phyloP scores from a whole-genome alignment of 2,329 filamentous ascomycete genomes.

The Teratosphaeria pseudoeucalypti region DNA sequence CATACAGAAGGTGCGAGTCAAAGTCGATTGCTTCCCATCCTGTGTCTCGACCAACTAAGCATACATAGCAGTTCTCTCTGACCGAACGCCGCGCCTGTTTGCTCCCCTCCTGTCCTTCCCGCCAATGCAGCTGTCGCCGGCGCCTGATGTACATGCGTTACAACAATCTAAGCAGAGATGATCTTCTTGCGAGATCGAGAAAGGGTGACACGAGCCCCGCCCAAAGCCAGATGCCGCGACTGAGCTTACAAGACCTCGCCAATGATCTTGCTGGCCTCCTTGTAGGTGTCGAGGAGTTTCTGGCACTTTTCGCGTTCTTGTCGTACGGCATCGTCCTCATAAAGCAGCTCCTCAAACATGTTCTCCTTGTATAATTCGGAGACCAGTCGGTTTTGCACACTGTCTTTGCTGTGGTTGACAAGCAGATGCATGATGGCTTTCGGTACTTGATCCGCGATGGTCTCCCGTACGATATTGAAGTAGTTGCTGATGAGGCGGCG shows the following conservation, averaged over 20 bases:
- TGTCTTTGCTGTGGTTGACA: constrained; percentile 96
- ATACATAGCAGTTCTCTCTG: not conserved
- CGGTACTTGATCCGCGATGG: constrained; percentile 95
- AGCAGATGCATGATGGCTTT: constrained; percentile 98
- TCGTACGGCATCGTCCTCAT: constrained; percentile 96
- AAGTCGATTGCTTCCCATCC: not conserved
- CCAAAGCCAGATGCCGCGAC: not conserved
- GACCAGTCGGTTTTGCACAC: constrained; percentile 91
- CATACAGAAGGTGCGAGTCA: not conserved
- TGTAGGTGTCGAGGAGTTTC: constrained; percentile 87
- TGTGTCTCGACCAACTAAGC: not conserved
- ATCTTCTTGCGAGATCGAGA: not conserved
- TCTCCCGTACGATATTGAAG: constrained; percentile 97
- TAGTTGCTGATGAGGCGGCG: constrained; percentile 93
- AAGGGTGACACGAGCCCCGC: not conserved
- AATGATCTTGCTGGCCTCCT: constrained; percentile 95
- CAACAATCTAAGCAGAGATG: not conserved
- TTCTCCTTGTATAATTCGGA: constrained; percentile 90
- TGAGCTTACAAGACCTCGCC: constrained; percentile 51
- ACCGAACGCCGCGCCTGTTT: not conserved
- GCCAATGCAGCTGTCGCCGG: not conserved
- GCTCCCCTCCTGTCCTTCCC: not conserved
- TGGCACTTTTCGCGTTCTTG: constrained; percentile 98
- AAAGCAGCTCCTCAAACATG: constrained; percentile 83
- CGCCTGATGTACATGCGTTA: not conserved